phyloP scores from a whole-genome alignment of 73 alveolate genomes.

The Symbiodinium pilosum region DNA sequence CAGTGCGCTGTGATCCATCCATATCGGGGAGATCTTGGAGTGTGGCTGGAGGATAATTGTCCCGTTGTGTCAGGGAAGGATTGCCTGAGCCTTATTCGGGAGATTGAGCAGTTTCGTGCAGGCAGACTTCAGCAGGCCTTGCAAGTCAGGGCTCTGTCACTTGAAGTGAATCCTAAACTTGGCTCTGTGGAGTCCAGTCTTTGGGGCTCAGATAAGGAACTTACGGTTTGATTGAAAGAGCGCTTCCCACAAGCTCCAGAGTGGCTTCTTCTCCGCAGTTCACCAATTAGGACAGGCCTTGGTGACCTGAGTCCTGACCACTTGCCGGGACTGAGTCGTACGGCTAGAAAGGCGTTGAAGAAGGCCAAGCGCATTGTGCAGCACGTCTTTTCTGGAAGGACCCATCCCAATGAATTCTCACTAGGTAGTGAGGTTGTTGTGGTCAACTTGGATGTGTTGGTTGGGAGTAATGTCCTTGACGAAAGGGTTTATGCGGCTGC shows the following conservation, averaged over 20 bases:
- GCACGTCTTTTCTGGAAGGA: background rate
- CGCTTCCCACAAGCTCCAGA: background rate
- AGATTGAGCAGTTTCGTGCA: background rate
- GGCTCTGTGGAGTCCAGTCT: background rate
- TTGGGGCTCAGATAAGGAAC: background rate
- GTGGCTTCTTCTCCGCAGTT: too few species aligned
- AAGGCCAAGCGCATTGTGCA: background rate
- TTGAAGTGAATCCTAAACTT: background rate
- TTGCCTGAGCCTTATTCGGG: background rate
- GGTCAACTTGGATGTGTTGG: background rate
- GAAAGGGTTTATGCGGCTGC: background rate
- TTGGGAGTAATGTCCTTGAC: background rate
- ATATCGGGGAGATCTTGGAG: background rate
- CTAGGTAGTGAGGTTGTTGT: background rate
- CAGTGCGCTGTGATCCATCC: background rate
- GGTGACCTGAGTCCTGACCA: background rate
- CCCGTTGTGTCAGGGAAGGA: background rate
- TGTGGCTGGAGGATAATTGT: background rate
- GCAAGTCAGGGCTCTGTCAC: background rate
- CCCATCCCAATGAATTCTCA: background rate
- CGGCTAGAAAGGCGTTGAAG: background rate
- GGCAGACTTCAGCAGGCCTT: background rate
- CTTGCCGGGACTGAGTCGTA: background rate
- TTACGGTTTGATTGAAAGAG: background rate
- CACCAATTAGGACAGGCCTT: background rate